phyloP scores from a whole-genome alignment of 352 stramenopile genomes.

The Chrysophaeum taylorii region DNA sequence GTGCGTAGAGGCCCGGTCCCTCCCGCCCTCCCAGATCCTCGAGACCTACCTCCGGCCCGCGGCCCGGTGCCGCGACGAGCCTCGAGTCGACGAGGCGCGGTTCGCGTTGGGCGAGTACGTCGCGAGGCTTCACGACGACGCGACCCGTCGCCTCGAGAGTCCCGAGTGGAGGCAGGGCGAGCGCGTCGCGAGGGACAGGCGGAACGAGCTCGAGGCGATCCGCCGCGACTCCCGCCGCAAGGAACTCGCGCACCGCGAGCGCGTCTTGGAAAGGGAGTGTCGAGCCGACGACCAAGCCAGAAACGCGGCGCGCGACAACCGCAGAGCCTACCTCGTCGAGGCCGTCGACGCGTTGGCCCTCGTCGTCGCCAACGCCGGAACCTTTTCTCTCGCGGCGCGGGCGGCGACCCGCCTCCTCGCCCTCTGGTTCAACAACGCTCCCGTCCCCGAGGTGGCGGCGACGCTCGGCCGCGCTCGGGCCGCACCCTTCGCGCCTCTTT shows the following conservation, averaged over 20 bases:
- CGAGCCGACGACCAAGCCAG: background rate
- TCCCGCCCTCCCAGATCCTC: background rate
- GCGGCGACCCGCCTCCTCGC: slow-evolving; percentile 76
- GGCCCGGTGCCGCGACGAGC: background rate
- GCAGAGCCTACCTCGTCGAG: slow-evolving; percentile 59
- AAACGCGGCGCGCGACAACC: background rate
- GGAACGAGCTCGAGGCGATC: no score
- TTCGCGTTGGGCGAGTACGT: slow-evolving; percentile 5
- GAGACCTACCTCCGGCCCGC: background rate
- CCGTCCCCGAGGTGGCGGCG: slow-evolving; percentile 56
- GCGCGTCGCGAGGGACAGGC: background rate
- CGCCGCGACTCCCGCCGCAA: no score
- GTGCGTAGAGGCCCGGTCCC: background rate
- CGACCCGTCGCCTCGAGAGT: background rate
- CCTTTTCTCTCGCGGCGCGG: slow-evolving; percentile 59
- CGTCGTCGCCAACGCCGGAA: slow-evolving; percentile 35
- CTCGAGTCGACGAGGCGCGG: background rate
- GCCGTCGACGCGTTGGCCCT: slow-evolving; percentile 68
- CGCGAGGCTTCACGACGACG: background rate
- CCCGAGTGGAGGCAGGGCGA: background rate
- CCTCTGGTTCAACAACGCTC: slow-evolving; percentile 82
- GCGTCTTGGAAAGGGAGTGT: background rate
- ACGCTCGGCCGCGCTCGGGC: slow-evolving; percentile 78
- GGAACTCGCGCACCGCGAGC: background rate
- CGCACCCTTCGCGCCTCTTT: slow-evolving; percentile 73